Base-by-base conservation (phyloP, 176 grass and related monocot genomes). In the Saccharum officinarum region DNA sequence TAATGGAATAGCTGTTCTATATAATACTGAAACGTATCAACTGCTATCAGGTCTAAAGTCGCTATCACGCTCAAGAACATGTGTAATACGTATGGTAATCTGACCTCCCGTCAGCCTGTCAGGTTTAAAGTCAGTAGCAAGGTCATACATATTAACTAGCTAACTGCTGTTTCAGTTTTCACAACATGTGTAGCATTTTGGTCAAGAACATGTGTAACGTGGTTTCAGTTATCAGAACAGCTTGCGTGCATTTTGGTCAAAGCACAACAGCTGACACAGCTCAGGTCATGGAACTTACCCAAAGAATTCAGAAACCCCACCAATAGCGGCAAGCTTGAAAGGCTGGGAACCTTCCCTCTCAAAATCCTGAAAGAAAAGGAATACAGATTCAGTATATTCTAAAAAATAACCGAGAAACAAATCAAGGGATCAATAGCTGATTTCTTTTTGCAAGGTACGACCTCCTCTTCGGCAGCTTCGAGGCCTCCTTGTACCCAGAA, bases 401-500 rank as follows among this genome's bases (percentile, higher is more conserved):
- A 30, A 37, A 39, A 80, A 75, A 83, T 2, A 86, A 50, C 40
- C 3, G 23, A 33, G 42, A 2, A 57, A 11, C 6, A 40, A 40
- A 28, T 4, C 8, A 52, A 50, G 41, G 47, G 59, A 16, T 73
- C 52, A 45, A 4, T 34, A 41, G 46, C 8, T 50, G 45, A 44
- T 60, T 20, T 36, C 18, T 69, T 76, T 61, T 79, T 45, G 10
- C 1, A 3, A 39, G 40, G 16, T 78, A 20, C 10, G 92, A 98
- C 96, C 93, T 98, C 97, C 76, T 98, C 97, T 87, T 95, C 91
- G 82, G 97, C 88, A 67, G 93, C 97, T 78, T 98, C 97, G 14
- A 95, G 33, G 69, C 97, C 96, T 92, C 96, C 93, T 98, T 98
- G 93, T 71, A 95, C 91, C 93, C 93, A 95, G 80, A 98, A 98